phyloP scores from a whole-genome alignment of 2,329 filamentous ascomycete species.

The Aspergillus felis region DNA sequence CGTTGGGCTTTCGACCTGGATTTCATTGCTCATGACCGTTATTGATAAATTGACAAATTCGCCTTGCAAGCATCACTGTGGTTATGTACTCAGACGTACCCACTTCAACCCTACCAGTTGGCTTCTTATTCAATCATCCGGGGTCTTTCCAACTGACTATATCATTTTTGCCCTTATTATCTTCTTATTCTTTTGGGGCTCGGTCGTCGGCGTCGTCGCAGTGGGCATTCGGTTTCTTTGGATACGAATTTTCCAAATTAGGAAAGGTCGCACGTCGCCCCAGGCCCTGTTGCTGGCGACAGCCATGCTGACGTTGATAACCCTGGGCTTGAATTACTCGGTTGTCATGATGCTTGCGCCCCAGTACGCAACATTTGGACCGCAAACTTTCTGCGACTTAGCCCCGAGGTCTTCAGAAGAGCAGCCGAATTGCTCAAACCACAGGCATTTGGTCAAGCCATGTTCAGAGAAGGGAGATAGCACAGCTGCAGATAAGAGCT shows the following conservation, averaged over 20 bases:
- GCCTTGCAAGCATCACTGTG: constrained; percentile 82
- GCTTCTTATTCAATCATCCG: constrained; percentile 75
- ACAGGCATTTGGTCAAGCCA: constrained; percentile 65
- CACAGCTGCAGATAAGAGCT: constrained; percentile 70
- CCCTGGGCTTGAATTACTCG: constrained; percentile 87
- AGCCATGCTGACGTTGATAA: constrained; percentile 83
- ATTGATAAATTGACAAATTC: constrained; percentile 98
- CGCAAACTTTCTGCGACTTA: constrained; percentile 87
- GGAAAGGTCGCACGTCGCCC: constrained; percentile 81
- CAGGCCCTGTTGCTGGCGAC: constrained; percentile 90
- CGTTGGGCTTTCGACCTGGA: constrained; percentile 71
- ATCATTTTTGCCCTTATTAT: constrained; percentile 80
- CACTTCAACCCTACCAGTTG: constrained; percentile 96
- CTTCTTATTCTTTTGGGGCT: constrained; percentile 82
- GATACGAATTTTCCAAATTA: constrained; percentile 88
- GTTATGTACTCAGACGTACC: constrained; percentile 83
- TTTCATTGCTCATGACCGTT: constrained; percentile 89
- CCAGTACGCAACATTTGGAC: constrained; percentile 90
- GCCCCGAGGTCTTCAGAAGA: constrained; percentile 58
- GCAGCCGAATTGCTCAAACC: constrained; percentile 69
- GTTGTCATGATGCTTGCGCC: constrained; percentile 92
- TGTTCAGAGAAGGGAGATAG: constrained; percentile 76
- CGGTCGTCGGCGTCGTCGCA: constrained; percentile 77
- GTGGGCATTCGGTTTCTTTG: constrained; percentile 95
- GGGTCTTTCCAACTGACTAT: constrained; percentile 88